These are phyloP conservation scores for Bombardia bombarda DNA, from an alignment of 495 filamentous ascomycete species.

Conservation along the genomic window DNA sequence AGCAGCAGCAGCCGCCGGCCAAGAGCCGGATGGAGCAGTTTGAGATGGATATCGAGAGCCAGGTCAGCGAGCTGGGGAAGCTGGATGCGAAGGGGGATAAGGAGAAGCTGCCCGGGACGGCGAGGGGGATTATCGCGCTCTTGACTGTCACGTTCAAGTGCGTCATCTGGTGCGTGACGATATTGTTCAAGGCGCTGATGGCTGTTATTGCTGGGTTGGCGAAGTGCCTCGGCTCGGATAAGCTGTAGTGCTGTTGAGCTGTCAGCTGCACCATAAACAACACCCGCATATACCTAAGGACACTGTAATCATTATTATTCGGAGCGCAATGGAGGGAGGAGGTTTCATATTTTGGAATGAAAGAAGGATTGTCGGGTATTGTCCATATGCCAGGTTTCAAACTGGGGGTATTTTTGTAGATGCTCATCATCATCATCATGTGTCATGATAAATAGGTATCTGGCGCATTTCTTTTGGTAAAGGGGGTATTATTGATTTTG, in stretches of 20 bases:
- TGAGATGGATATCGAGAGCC: conserved; percentile 49
- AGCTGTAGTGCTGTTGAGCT: conserved; percentile 15
- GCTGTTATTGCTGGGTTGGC: conserved; percentile 27
- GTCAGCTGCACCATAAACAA: neutral
- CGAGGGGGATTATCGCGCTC: conserved; percentile 31
- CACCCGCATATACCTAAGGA: neutral
- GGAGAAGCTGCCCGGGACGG: conserved; percentile 32
- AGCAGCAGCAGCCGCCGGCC: conserved; percentile 14
- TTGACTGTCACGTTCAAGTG: conserved; percentile 37
- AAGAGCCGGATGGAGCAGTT: conserved; percentile 42
- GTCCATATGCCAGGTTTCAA: too few relatives aligned
- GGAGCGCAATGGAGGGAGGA: too few relatives aligned
- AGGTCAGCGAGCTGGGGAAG: conserved; percentile 36
- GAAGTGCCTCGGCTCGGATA: conserved; percentile 31
- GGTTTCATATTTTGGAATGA: too few relatives aligned
- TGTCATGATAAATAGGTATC: too few relatives aligned
- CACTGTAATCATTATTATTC: too few relatives aligned
- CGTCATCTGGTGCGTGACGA: conserved; percentile 36
- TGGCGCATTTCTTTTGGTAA: too few relatives aligned
- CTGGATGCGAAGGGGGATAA: conserved; percentile 21
- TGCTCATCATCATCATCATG: too few relatives aligned
- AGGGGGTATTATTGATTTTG: too few relatives aligned
- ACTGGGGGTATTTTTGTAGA: too few relatives aligned
- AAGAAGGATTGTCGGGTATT: too few relatives aligned
- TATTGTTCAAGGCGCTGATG: conserved; percentile 36